phyloP scores from a whole-genome alignment of 2,329 filamentous ascomycete genomes.

The Trichoderma harzianum region DNA sequence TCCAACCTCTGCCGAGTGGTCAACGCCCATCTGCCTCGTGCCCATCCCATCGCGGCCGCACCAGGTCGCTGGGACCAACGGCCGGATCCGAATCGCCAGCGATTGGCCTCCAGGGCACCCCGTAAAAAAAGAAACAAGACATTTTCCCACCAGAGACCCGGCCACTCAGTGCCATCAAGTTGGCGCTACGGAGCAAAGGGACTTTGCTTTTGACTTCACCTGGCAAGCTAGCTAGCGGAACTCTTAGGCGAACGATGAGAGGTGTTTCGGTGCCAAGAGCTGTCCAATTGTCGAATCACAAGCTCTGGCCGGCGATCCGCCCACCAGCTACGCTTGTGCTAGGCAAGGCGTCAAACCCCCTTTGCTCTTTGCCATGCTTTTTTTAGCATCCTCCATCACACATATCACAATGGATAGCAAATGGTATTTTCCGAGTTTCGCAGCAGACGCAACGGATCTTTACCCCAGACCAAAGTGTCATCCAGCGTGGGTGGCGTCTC shows the following conservation, averaged over 20 bases:
- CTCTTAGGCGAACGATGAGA: background rate
- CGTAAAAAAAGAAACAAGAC: background rate
- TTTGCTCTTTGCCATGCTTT: constrained; percentile 12
- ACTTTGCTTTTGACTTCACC: background rate
- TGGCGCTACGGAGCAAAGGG: constrained; percentile 1
- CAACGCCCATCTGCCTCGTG: background rate
- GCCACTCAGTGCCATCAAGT: background rate
- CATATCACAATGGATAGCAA: background rate
- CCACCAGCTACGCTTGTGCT: constrained; percentile 10
- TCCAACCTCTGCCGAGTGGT: background rate
- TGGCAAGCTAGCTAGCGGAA: constrained; percentile 15
- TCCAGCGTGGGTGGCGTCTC: constrained; percentile 3
- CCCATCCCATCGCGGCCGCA: background rate
- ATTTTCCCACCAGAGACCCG: background rate
- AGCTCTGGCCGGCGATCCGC: constrained; percentile 12
- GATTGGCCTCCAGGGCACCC: background rate
- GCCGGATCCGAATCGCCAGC: constrained; percentile 2
- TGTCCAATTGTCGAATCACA: constrained; percentile 18
- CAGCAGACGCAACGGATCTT: background rate
- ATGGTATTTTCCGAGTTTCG: background rate
- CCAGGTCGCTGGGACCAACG: constrained; percentile 11
- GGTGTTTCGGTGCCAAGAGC: constrained; percentile 2
- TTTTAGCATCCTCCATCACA: background rate
- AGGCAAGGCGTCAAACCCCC: background rate
- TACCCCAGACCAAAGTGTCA: constrained; percentile 2